A percentile compares a stretch with the other conserved stretches of the same genome.
phyloP scores from a whole-genome alignment of 257 asterid species.

The Nyctanthes arbortristis region DNA sequence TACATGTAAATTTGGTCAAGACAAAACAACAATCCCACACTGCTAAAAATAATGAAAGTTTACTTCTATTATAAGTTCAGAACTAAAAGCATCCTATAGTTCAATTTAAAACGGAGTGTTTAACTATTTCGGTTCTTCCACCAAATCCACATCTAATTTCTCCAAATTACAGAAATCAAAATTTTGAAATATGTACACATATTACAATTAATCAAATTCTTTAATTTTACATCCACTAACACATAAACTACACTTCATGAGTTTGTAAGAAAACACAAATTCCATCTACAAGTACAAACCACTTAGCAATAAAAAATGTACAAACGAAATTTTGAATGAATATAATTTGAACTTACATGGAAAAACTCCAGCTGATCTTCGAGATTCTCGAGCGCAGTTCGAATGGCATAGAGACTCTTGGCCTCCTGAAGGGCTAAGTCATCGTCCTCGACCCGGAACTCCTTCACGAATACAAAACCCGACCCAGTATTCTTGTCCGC shows the following conservation, averaged over 20 bases:
- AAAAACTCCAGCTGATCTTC: slow-evolving; percentile 97
- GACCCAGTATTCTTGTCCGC: slow-evolving; percentile 32
- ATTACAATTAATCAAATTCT: not conserved
- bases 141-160: not conserved
- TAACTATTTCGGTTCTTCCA: not conserved
- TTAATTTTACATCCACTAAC: no score
- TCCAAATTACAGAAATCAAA: not conserved
- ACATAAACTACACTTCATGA: no score
- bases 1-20: no score
- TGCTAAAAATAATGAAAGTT: not conserved
- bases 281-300: not conserved
- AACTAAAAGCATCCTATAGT: not conserved
- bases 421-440: slow-evolving; percentile 77
- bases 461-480: slow-evolving; percentile 84
- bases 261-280: no score
- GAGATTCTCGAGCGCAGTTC: slow-evolving; percentile 89
- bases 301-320: not conserved
- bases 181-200: not conserved
- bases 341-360: slow-evolving; percentile 41
- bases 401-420: slow-evolving; percentile 81
- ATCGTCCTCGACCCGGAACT: slow-evolving; percentile 55
- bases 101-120: not conserved
- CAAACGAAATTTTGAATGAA: not conserved
- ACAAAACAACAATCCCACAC: no score
- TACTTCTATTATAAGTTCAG: not conserved